Conservation (phyloP, 345 rosid species). For the Brassica juncea region DNA sequence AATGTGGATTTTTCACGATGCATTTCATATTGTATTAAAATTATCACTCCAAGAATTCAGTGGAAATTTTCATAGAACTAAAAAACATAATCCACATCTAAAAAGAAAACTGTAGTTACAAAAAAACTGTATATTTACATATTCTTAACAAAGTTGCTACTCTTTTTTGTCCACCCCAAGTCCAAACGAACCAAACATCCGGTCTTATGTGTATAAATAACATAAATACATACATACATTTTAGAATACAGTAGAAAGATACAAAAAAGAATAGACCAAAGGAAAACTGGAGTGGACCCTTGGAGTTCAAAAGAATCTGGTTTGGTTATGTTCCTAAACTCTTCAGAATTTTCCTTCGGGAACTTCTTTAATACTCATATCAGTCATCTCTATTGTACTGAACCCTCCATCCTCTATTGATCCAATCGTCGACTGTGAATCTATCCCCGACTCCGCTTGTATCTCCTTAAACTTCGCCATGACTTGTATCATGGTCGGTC, state of each 20-base stretch:
- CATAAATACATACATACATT: conserved; percentile 39
- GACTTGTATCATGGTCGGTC: conserved; percentile 87
- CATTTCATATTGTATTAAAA: background rate
- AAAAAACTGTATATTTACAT: conserved; percentile 39
- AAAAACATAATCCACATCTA: conserved; percentile 5
- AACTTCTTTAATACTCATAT: conserved; percentile 81
- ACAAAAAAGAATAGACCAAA: conserved; percentile 24
- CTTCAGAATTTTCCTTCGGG: conserved; percentile 57
- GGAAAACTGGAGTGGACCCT: conserved; percentile 37
- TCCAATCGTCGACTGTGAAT: conserved; percentile 69
- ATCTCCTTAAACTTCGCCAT: conserved; percentile 79
- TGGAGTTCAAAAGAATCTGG: conserved; percentile 28
- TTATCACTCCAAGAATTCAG: background rate
- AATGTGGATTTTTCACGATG: background rate
- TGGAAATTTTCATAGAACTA: background rate
- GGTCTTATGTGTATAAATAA: conserved; percentile 38
- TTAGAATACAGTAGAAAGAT: conserved; percentile 28
- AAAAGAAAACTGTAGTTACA: background rate
- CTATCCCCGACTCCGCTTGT: conserved; percentile 73
- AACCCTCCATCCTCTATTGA: conserved; percentile 70
- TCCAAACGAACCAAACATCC: conserved; percentile 23
- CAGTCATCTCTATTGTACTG: conserved; percentile 59
- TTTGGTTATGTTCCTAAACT: conserved; percentile 18
- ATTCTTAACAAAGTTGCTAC: conserved; percentile 33
- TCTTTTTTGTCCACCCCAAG: conserved; percentile 13